Evolutionary conservation across 1,284 basidiomycete genomes (phyloP), one percentile per base, ranked within the genome.

Genomic region (Ceratobasidium sp.): DNA sequence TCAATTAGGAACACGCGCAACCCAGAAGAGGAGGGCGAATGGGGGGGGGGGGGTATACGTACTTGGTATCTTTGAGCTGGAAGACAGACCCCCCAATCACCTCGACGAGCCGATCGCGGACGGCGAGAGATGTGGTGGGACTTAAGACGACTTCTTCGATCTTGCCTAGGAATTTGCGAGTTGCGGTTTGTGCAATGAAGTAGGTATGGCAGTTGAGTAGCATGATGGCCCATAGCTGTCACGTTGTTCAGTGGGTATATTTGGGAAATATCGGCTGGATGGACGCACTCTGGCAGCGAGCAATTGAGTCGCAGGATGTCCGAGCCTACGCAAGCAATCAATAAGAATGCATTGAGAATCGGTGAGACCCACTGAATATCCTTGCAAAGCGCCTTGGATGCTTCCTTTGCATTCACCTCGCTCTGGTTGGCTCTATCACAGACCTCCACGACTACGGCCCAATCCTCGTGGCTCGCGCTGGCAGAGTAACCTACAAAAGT

Each of bases 151-250:
- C 84, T 28, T 92, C 90, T 75, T 92, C 91, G 9, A 94, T 81
- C 0, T 85, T 88, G 52, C 92, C 90, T 9, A 91, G 80, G 77
- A 93, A 93, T 78, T 93, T 94, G 75, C 88, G 87, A 18, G 88
- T 85, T 8, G 87, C 85, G 46, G 88, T 89, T 75, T 93, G 89
- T n/a, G 76, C 73, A 32, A 91, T 85, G 77, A 93, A 92, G 7
- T 84, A 75, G 13, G 88, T 86, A 0, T 87, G 86, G 1, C 87
- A 89, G 76, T 93, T 92, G 41, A 88, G 87, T n/a, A 93, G 84
- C 88, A 94, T 91, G 75, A 94, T 89, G 2, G 91, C 92, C 92
- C 91, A 93, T n/a, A 94, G 79, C 91, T 92, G 73, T 30, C 63
- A 59, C 58, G 54, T 64, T 74, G 30, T 72, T 44, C 30, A 73